Evolutionary conservation across 257 asterid genomes (phyloP).

Genomic region (Orobanche coerulescens): DNA sequence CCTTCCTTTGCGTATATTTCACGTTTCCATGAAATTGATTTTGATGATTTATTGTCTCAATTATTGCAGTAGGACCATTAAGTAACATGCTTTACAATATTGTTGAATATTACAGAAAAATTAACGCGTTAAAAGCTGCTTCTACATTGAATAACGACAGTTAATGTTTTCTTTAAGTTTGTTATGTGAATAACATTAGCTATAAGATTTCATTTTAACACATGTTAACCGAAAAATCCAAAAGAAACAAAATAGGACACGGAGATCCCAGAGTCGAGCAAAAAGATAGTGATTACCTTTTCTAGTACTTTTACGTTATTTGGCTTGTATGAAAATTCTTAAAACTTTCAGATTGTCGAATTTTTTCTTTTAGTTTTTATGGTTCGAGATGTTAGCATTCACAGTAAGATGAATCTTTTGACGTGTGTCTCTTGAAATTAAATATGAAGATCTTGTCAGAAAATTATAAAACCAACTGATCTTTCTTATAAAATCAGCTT

Average conservation of each 20-base stretch:
- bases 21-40: not conserved
- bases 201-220: constrained; percentile 5
- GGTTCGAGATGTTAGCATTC: not conserved
- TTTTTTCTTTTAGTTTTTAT: not conserved
- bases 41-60: constrained; percentile 8
- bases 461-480: not conserved
- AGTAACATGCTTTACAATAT: not conserved
- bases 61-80: constrained; percentile 3
- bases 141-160: constrained; percentile 7
- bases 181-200: not conserved
- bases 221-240: constrained; percentile 13
- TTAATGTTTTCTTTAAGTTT: constrained; percentile 7
- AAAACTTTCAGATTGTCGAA: not conserved
- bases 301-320: not conserved
- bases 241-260: not conserved
- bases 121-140: not conserved
- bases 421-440: not conserved
- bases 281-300: not conserved
- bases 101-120: not conserved
- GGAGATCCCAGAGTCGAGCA: not conserved
- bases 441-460: not conserved
- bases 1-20: not conserved
- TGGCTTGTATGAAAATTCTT: not conserved
- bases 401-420: not conserved
- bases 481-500: not conserved